Evolutionary conservation across 306 rosid species (phyloP).

Genomic region (Lathyrus sativus): DNA sequence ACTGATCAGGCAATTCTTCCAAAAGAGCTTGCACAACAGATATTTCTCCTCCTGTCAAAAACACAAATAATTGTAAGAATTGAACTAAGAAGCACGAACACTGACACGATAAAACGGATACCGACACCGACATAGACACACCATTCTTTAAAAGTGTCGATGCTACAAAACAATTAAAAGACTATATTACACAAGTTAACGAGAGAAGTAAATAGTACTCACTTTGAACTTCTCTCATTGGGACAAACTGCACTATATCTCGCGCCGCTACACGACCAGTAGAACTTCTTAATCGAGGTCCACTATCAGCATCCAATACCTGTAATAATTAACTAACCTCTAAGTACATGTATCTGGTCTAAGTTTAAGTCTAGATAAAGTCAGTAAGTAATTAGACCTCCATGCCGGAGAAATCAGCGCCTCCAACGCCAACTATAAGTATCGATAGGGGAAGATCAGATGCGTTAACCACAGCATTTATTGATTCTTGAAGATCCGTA

Average conservation of each 20-base stretch:
- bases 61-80: neutral
- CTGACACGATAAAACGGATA: no score
- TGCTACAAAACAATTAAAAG: neutral
- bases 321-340: slow-evolving; percentile 25
- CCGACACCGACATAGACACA: no score
- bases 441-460: slow-evolving; percentile 85
- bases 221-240: slow-evolving; percentile 76
- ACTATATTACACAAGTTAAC: neutral
- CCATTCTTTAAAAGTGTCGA: no score
- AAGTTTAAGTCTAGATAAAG: no score
- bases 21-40: slow-evolving; percentile 71
- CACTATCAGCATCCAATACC: slow-evolving; percentile 87
- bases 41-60: slow-evolving; percentile 53
- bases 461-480: slow-evolving; percentile 72
- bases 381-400: slow-evolving; percentile 42
- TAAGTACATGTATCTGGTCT: neutral
- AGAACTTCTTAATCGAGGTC: slow-evolving; percentile 61
- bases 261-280: slow-evolving; percentile 72
- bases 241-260: slow-evolving; percentile 88
- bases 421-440: slow-evolving; percentile 89
- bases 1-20: slow-evolving; percentile 83
- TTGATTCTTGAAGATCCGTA: slow-evolving; percentile 87
- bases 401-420: slow-evolving; percentile 77
- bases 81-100: no score
- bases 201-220: neutral